Conservation (phyloP, 257 asterid species). For the Penstemon barbatus region DNA sequence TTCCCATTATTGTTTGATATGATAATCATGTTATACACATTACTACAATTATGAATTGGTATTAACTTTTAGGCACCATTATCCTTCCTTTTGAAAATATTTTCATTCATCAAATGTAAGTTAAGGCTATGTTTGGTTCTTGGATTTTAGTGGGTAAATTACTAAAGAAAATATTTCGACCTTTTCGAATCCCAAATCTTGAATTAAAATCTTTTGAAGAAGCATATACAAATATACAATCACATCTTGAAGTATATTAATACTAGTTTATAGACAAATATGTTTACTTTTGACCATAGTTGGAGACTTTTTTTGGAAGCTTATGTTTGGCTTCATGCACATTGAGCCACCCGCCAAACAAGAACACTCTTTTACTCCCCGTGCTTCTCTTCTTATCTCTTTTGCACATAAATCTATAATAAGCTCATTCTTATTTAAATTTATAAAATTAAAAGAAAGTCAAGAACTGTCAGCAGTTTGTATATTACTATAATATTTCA, state of each 20-base stretch:
- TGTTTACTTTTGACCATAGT: conserved; percentile 33
- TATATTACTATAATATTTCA: conserved; percentile 25
- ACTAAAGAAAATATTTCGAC: too few relatives aligned
- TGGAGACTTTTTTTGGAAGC: conserved; percentile 37
- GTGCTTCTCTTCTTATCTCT: conserved; percentile 30
- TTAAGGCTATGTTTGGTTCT: too few relatives aligned
- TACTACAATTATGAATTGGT: not conserved
- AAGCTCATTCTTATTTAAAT: conserved; percentile 20
- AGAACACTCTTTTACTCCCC: conserved; percentile 31
- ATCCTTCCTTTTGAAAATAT: too few relatives aligned
- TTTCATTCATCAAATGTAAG: too few relatives aligned
- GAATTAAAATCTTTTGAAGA: too few relatives aligned
- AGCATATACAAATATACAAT: too few relatives aligned
- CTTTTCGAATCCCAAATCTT: too few relatives aligned
- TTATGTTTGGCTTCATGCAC: conserved; percentile 41
- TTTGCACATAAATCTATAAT: conserved; percentile 19
- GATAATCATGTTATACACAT: too few relatives aligned
- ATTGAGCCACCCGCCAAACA: conserved; percentile 68
- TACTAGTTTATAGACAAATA: too few relatives aligned
- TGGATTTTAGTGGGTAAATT: too few relatives aligned
- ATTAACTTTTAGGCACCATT: not conserved
- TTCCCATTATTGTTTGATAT: not conserved
- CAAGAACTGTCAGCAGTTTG: conserved; percentile 27
- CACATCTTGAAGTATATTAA: too few relatives aligned
- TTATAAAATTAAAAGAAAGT: conserved; percentile 30